Base-by-base conservation (phyloP, 768 basidiomycete species). In the Calocybe indica region DNA sequence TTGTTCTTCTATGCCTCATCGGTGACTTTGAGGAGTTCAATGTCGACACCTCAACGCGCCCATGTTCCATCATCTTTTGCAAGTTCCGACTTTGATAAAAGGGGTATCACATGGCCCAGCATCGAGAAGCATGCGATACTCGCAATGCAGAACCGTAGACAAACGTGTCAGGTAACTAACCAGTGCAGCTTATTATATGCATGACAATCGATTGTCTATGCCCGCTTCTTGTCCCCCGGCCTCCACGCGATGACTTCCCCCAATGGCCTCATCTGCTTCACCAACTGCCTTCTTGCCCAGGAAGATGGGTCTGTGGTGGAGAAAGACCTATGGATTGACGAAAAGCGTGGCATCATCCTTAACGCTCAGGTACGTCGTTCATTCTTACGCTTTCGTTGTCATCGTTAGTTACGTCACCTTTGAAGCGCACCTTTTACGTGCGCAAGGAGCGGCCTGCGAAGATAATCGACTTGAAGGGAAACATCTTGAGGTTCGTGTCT, bases 301-400 rank as follows among this genome's bases (percentile, higher is more conserved):
- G 89, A 92, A 61, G 88, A 92, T 58, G 91, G 91, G 12, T 78
- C 72, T 43, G 72, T 92, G 12, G 63, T 85, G 33, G 71, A 83
- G 60, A 78, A 80, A 56, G 88, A 92, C 57, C 69, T 92, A 13
- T 92, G 88, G 89, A 77, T 92, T 49, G 88, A 92, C 60, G 78
- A 86, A 57, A 67, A 69, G 5, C 74, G 79, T 15, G 92, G 92
- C 0, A 68, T 80, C 49, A 83, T 93, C 51, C 63, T 92, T 35
- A 82, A 90, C 64, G 76, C 88, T 9, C 85, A 89, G 71, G 87
- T 82, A 47, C 34, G 65, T 52, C 38, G 31, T 46, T 36, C 37
- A n/a, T 15, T 35, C 39, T 22, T 35, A 22, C 14, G 40, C 30
- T 12, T 9, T 33, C 22, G 36, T 29, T 6, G 4, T 37, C 45